Base-by-base conservation (phyloP, 352 stramenopile genomes). In the Peronospora destructor region DNA sequence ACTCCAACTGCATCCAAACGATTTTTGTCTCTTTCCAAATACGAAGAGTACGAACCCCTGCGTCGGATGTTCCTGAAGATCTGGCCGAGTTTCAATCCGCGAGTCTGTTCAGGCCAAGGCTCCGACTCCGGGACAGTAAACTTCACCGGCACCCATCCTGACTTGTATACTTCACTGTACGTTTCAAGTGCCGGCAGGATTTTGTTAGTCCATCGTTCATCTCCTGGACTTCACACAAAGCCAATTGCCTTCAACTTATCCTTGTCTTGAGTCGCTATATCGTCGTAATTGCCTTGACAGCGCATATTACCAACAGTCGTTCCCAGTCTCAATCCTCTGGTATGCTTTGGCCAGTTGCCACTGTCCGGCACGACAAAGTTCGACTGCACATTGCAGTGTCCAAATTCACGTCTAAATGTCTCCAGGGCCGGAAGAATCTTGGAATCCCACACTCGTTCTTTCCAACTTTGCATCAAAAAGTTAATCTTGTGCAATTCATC, bases 41-140 rank as follows among this genome's bases (percentile, higher is more conserved):
- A 73, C 6, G 59, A 47, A 19, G 67, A 54, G 41, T 73, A 82
- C 25, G 72, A 54, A n/a, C 56, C 57, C 6, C 60, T 64, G 23
- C 56, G 60, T 33, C 69, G 66, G 25, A 84, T 69, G 34, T 84
- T 75, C 50, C 76, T 67, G 39, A 82, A 73, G 35, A 76, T 64
- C 25, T 69, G 69, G 16, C 76, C 76, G 14, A 85, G 57, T 5
- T 60, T 60, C 33, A 69, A 45, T 30, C 70, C 70, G 29, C 54
- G 70, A 23, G 68, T 56, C 21, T 45, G 37, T 34, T 51, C 33
- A 0, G 74, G 70, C 74, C 74, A 85, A 19, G 52, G 55, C 3
- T 36, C 14, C 26, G 65, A 44, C 40, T 63, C 12, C 0, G 69
- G 69, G 10, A 84, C 65, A 14, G 68, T 49, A 26, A 84, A 85